Percentiles rank a stretch among this genome's conserved stretches.
These are phyloP conservation scores for Cokeromyces recurvatus DNA, from an alignment of 371 early-diverging fungal genomes.

Conservation along the genomic window DNA sequence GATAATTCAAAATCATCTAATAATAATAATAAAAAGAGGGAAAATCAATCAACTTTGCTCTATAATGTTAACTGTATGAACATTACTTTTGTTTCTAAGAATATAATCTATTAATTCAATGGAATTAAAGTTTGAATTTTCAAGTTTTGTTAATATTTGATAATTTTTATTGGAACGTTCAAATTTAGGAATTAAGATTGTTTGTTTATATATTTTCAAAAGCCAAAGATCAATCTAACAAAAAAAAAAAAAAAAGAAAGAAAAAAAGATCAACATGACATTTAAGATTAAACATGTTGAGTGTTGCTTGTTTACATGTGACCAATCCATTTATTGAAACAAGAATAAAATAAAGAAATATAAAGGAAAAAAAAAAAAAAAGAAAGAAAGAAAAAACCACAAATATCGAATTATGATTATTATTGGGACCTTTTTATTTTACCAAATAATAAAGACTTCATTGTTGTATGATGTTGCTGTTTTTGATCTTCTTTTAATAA, in stretches of 20 bases:
- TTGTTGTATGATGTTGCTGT: constrained; percentile 2
- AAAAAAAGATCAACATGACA: no score
- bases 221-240: constrained; percentile 8
- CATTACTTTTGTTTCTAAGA: background rate
- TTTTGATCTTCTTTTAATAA: constrained; percentile 22
- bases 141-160: background rate
- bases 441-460: constrained; percentile 9
- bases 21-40: background rate
- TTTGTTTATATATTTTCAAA: background rate
- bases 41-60: background rate
- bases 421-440: constrained; percentile 2
- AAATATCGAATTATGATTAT: no score
- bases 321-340: constrained; percentile 8
- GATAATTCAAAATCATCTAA: background rate
- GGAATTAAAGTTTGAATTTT: constrained; percentile 2
- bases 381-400: background rate
- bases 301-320: constrained; percentile 1
- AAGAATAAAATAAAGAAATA: no score
- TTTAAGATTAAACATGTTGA: no score
- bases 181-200: constrained; percentile 2
- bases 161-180: constrained; percentile 10
- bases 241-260: no score
- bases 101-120: constrained; percentile 4
- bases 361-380: no score
- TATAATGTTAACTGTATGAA: background rate